Evolutionary conservation across 2,329 filamentous ascomycete species (phyloP), one percentile per base, ranked within the genome.

Genomic region (Nemania sp.): DNA sequence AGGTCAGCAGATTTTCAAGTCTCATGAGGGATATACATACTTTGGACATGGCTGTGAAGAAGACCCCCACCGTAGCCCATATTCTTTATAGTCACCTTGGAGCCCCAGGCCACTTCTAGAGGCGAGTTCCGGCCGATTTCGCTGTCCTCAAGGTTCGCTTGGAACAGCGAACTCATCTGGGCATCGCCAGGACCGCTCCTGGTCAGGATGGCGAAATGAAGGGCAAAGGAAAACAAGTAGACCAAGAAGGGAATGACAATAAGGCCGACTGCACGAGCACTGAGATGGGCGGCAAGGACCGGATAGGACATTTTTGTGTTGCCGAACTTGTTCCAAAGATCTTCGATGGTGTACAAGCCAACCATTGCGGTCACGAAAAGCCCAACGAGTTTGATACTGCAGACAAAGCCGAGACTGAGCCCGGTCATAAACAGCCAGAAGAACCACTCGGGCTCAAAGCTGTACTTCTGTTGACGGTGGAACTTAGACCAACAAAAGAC

Each of bases 151-250:
- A 99, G 81, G 70, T 99, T 99, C 42, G 95, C 94, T 73, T 99
- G 94, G 82, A 99, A 99, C 45, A 99, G 84, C 22, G 94, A 99
- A 77, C 92, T 97, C 94, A 99, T 99, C 75, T 99, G 94, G n/a
- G 94, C 94, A 77, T 99, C 94, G 49, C 94, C 94, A 6, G 95
- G 94, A 17, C 94, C 94, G 65, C 88, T 93, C 75, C 91, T 93
- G 73, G 95, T 90, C 54, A 99, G 83, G 59, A 99, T 90, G 59
- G 91, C 81, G 73, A 99, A 99, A 75, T 99, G 94, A 49, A 96
- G 75, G 65, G 89, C 95, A 73, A 99, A 99, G 37, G 91, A 96
- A 70, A 97, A 86, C 75, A 97, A 86, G 77, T 99, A 99, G 66
- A 99, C 91, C 54, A 93, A 77, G 68, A 95, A 79, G 6, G 94